Evolutionary conservation across 345 rosid genomes (phyloP).

Genomic region (Viola odorata): DNA sequence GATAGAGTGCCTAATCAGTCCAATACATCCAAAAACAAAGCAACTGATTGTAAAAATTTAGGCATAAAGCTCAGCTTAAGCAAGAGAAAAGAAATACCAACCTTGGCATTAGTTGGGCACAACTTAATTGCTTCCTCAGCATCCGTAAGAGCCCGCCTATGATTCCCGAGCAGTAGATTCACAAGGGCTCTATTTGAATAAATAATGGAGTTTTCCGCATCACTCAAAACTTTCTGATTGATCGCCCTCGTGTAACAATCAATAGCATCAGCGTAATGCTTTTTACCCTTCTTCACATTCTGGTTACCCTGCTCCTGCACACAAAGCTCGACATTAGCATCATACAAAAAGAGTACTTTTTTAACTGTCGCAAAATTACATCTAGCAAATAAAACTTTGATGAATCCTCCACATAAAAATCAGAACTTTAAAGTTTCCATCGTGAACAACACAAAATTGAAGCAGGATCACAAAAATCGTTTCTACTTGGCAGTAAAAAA

Average conservation of each 20-base stretch:
- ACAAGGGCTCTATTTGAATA: constrained; percentile 86
- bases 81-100: constrained; percentile 42
- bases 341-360: background rate
- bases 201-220: constrained; percentile 54
- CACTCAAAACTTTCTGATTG: constrained; percentile 53
- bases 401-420: background rate
- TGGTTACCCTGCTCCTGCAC: constrained; percentile 81
- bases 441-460: too few relatives aligned
- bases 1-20: constrained; percentile 55
- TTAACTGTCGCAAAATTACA: background rate
- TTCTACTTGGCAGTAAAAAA: background rate
- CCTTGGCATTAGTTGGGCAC: constrained; percentile 60
- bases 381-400: background rate
- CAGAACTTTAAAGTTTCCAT: background rate
- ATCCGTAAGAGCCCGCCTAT: constrained; percentile 71
- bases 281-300: constrained; percentile 80
- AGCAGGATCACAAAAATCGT: too few relatives aligned
- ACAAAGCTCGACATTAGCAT: background rate
- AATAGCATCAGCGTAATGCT: constrained; percentile 70
- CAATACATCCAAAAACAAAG: background rate
- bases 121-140: constrained; percentile 67
- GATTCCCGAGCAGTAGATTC: constrained; percentile 69
- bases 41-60: background rate
- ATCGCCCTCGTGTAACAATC: constrained; percentile 80
- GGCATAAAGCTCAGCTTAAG: background rate